Evolutionary conservation across 805 yeast species (phyloP), one percentile per base, ranked within the genome.

Genomic region (Schizosaccharomyces cryophilus): DNA sequence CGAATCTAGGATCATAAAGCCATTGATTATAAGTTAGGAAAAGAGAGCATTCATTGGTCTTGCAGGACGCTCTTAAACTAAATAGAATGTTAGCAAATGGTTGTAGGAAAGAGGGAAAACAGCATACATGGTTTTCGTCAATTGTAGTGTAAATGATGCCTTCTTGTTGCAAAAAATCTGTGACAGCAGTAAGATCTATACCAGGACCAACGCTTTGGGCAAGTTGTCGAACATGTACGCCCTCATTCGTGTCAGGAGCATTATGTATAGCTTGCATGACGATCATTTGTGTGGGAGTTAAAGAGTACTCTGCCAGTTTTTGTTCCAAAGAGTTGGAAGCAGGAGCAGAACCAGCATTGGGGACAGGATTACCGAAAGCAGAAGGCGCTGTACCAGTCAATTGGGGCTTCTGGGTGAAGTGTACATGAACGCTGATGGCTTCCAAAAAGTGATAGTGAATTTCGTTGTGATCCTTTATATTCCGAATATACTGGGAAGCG

Each of bases 381-480:
- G 31, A 24, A 40, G 55, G 62, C 30, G 35, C 29, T 26, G 9
- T 38, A 45, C 29, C 29, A 19, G n/a, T 29, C 30, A 42, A 13
- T 4, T 26, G 21, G n/a, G 42, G 30, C 31, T 55, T 55, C 21
- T 48, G 60, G 17, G 61, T 61, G 42, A 30, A 61, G 55, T 47
- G 58, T 5, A 64, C 60, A 56, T 62, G 64, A 4, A 65, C 63
- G 19, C 61, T 47, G 9, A 65, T 62, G 7, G 86, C 83, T 64
- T 78, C 75, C 62, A 84, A 70, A 65, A 78, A 75, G 67, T 84
- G 87, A 68, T 80, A 82, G 6, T 80, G 67, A 29, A 83, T 75
- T 66, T 80, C 80, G 67, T 82, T 81, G 69, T 75, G 78, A 67
- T 82, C 84, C 5, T 70, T 70, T 31, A 82, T 71, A 54, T 73